Conservation (phyloP, 179 eudicot species). For the Kewa caespitosa region DNA sequence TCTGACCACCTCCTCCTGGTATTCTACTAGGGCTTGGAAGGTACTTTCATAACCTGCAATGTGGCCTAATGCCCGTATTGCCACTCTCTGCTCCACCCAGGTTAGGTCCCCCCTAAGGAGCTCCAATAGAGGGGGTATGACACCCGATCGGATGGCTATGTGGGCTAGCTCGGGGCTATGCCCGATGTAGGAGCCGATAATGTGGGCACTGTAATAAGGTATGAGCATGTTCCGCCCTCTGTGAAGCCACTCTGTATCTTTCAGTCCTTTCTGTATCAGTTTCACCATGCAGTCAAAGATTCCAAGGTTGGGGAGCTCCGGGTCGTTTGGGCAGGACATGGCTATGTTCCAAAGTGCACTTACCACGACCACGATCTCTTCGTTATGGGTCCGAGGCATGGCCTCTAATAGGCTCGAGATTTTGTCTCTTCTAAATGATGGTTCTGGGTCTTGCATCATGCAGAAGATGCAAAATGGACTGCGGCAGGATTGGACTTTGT, state of each 20-base stretch:
- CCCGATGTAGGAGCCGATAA: conserved; percentile 65
- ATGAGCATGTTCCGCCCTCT: conserved; percentile 47
- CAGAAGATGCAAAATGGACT: conserved; percentile 51
- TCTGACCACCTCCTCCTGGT: conserved; percentile 46
- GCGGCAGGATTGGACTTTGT: conserved; percentile 27
- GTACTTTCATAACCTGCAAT: conserved; percentile 54
- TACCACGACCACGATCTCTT: conserved; percentile 41
- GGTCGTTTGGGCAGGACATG: conserved; percentile 49
- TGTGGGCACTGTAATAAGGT: conserved; percentile 61
- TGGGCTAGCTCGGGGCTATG: conserved; percentile 38
- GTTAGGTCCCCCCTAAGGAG: conserved; percentile 54
- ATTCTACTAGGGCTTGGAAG: conserved; percentile 34
- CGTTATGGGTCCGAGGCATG: conserved; percentile 27
- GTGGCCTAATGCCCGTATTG: conserved; percentile 61
- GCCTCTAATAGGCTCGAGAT: conserved; percentile 37
- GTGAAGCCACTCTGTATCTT: conserved; percentile 45
- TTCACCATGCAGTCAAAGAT: conserved; percentile 52
- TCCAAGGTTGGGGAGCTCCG: conserved; percentile 53
- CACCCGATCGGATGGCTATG: conserved; percentile 42
- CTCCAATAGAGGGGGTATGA: conserved; percentile 44
- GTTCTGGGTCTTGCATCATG: conserved; percentile 42
- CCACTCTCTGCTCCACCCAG: conserved; percentile 72
- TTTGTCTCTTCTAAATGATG: conserved; percentile 26
- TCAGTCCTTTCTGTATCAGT: conserved; percentile 40
- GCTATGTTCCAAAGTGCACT: conserved; percentile 59